Base-by-base conservation (phyloP, 345 rosid species). In the Alliaria petiolata region DNA sequence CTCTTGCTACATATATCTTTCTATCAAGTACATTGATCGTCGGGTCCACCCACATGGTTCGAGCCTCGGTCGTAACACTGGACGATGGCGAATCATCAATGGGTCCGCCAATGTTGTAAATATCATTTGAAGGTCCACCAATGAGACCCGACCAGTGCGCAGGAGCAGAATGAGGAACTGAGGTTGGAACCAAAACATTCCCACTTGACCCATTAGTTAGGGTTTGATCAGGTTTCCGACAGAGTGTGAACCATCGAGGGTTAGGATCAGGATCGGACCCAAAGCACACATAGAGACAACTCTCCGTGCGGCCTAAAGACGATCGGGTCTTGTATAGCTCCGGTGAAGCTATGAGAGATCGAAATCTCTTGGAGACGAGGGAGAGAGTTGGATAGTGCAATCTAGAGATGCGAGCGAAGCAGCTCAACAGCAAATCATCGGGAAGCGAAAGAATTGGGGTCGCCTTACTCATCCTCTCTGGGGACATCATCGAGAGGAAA, bases 101-200 rank as follows among this genome's bases (percentile, higher is more conserved):
- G 56, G 89, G 84, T 3, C 92, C 95, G 0, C 92, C 95, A 33
- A 88, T 44, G 13, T 81, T 85, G 64, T 79, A 88, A 35, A 88
- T 82, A 35, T 46, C 59, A 49, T 56, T 16, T 13, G 61, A 56
- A 34, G 61, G 61, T 56, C 43, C 28, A n/a, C 61, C n/a, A 17
- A 56, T 34, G 39, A 56, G 61, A 56, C 61, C 61, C 34, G 61
- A 34, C 20, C 8, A 73, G 2, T 93, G 90, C 4, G 81, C 22
- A 2, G 82, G 84, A 0, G 82, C 80, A 34, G 44, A 47, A 8
- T 35, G 43, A 15, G 31, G 14, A 34, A 82, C 30, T 2, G 84
- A 84, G 77, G 78, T 45, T 16, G 49, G 50, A 15, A 33, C 56
- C 44, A 57, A 35, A 17, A 35, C 15, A 12, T 34, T 15, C 49